Evolutionary conservation across 2,329 filamentous ascomycete species (phyloP).

Genomic region (Peltaster fructicola): DNA sequence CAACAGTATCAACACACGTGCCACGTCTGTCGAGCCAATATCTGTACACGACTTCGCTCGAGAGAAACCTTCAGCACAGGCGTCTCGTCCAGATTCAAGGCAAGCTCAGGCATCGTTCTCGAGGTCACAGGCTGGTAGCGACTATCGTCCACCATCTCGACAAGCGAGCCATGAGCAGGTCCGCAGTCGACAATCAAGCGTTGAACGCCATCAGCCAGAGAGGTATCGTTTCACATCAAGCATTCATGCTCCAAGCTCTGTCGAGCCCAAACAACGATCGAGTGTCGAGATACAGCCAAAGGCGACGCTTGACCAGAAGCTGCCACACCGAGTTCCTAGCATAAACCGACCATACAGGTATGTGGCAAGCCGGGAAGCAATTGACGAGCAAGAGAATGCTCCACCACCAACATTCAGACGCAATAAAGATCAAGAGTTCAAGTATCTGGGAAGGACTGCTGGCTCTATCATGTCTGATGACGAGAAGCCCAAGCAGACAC

Average conservation of each 20-base stretch:
- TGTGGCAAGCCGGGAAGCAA: constrained; percentile 30
- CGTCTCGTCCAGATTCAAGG: constrained; percentile 11
- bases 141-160: constrained; percentile 14
- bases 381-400: constrained; percentile 76
- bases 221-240: too few species aligned
- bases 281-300: constrained; percentile 6
- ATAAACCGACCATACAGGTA: constrained; percentile 20
- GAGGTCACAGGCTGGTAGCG: constrained; percentile 12
- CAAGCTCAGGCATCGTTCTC: constrained; percentile 12
- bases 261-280: constrained; percentile 7
- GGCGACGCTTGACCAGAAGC: constrained; percentile 13
- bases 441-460: constrained; percentile 37
- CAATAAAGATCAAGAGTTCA: constrained; percentile 37
- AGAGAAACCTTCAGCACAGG: constrained; percentile 9
- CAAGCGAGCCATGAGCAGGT: constrained; percentile 13
- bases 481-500: constrained; percentile 25
- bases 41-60: constrained; percentile 19
- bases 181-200: constrained; percentile 15
- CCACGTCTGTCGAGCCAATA: constrained; percentile 17
- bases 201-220: constrained; percentile 11
- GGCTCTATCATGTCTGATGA: constrained; percentile 34
- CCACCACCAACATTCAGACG: constrained; percentile 50
- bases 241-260: constrained; percentile 12
- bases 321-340: constrained; percentile 21
- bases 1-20: constrained; percentile 15